Conservation (phyloP, 371 early-diverging fungal genomes). For the Mucor saturninus region DNA sequence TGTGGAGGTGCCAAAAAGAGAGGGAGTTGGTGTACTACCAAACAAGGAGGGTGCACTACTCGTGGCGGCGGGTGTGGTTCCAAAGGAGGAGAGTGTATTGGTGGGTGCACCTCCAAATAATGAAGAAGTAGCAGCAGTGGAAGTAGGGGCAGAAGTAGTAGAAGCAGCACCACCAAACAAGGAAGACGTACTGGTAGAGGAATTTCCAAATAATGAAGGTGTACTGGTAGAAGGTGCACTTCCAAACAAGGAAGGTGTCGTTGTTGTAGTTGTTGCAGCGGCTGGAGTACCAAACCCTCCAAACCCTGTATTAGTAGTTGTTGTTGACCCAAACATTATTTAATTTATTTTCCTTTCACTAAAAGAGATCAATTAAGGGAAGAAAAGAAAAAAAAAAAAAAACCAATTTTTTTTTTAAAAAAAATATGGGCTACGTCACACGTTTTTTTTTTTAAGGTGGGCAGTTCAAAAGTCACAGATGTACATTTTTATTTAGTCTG, state of each 20-base stretch:
- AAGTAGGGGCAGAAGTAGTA: background rate
- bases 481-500: slow-evolving; percentile 5
- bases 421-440: background rate
- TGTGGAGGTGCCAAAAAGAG: background rate
- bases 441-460: too few relatives aligned
- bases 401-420: background rate
- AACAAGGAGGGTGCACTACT: background rate
- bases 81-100: background rate
- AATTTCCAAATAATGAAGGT: background rate
- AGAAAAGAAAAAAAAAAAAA: slow-evolving; percentile 6
- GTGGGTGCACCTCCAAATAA: too few relatives aligned
- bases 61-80: background rate
- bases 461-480: background rate
- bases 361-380: background rate
- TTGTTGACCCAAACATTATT: slow-evolving; percentile 11
- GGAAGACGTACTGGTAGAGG: background rate
- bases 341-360: background rate
- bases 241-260: background rate
- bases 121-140: background rate
- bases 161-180: background rate
- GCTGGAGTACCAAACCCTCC: slow-evolving; percentile 13
- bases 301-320: background rate
- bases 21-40: background rate
- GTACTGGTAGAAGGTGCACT: background rate
- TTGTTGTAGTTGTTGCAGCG: background rate